Percentiles rank a stretch among this genome's conserved stretches.
Conservation (phyloP, 352 stramenopile species). For the Elongisporangium anandrum region DNA sequence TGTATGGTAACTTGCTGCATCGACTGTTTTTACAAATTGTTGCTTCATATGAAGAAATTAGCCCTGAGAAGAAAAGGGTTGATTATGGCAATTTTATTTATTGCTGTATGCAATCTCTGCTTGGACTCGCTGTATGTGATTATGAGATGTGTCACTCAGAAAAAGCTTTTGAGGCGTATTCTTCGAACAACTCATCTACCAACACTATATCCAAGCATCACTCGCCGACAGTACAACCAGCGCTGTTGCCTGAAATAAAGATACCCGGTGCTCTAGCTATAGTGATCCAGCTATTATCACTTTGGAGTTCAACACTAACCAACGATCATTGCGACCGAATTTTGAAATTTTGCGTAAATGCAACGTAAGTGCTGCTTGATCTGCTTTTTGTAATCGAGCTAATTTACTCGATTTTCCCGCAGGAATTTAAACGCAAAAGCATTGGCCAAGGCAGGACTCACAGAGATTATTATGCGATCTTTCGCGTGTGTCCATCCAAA, state of each 20-base stretch:
- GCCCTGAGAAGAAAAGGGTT: neutral
- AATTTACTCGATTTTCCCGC: neutral
- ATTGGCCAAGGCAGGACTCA: neutral
- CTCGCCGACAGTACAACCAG: neutral
- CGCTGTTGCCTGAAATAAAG: neutral
- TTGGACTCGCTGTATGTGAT: constrained; percentile 18
- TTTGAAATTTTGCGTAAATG: neutral
- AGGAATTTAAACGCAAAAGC: neutral
- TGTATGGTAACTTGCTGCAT: constrained; percentile 25
- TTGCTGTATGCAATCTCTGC: constrained; percentile 15
- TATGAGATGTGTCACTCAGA: constrained; percentile 4
- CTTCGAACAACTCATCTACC: neutral
- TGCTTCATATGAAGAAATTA: neutral
- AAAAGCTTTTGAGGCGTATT: neutral
- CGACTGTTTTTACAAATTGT: constrained; percentile 1
- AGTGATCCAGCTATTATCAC: neutral
- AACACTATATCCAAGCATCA: neutral
- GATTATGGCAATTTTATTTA: neutral
- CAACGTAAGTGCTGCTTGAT: neutral
- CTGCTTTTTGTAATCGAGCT: neutral
- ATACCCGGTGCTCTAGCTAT: neutral
- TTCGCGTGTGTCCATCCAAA: constrained; percentile 7
- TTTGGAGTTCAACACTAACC: neutral
- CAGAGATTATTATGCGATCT: constrained; percentile 23
- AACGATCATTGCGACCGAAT: neutral